Conservation (phyloP, 2,329 filamentous ascomycete genomes). For the Sporothrix humicola region DNA sequence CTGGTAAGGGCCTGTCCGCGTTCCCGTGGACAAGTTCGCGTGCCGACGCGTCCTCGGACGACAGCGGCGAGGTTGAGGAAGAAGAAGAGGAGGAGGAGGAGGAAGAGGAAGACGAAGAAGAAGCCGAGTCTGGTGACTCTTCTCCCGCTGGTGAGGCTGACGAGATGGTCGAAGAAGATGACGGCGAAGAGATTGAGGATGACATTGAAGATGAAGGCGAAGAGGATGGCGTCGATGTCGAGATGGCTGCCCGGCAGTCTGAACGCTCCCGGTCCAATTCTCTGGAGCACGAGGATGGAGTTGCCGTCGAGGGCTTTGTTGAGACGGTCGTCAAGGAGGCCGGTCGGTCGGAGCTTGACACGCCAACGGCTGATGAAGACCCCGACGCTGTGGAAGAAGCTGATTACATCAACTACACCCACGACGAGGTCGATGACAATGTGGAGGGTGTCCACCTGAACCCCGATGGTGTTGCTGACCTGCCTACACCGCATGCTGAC, state of each 20-base stretch:
- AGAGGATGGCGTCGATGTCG: slow-evolving; percentile 24
- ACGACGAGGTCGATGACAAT: slow-evolving; percentile 34
- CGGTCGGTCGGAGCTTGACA: background rate
- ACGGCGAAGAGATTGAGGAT: slow-evolving; percentile 32
- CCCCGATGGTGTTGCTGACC: background rate
- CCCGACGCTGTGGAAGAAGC: slow-evolving; percentile 15
- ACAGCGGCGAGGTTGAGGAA: slow-evolving; percentile 31
- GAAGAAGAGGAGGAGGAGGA: too few relatives aligned
- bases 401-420: slow-evolving; percentile 31
- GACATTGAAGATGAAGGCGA: slow-evolving; percentile 25
- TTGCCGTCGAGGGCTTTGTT: slow-evolving; percentile 1
- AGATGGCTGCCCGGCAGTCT: slow-evolving; percentile 16
- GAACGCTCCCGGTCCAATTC: background rate
- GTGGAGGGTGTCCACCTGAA: slow-evolving; percentile 34
- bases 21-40: slow-evolving; percentile 27
- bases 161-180: slow-evolving; percentile 35
- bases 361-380: slow-evolving; percentile 1
- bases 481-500: background rate
- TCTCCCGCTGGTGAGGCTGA: slow-evolving; percentile 31
- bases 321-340: background rate
- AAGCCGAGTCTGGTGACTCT: slow-evolving; percentile 34
- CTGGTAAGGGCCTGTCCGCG: slow-evolving; percentile 37
- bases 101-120: background rate
- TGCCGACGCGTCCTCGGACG: slow-evolving; percentile 35
- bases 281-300: slow-evolving; percentile 23